These are phyloP conservation scores for Seminavis robusta DNA, from an alignment of 108 stramenopile species.

Conservation along the genomic window DNA sequence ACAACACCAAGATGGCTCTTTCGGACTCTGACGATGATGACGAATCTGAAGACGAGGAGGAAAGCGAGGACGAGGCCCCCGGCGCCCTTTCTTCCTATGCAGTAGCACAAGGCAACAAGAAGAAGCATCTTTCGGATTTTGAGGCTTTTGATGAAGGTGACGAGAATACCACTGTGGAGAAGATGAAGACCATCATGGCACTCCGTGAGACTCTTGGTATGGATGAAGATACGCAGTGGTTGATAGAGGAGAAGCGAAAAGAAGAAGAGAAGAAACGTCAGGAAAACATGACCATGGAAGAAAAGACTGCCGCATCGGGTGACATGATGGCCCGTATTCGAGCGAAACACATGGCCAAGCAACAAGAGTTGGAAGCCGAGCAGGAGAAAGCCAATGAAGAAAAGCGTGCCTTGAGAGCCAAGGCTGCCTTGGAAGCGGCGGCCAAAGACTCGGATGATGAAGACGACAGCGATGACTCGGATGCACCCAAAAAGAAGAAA, in stretches of 20 bases:
- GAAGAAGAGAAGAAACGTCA: constrained; percentile 1
- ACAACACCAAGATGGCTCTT: too few relatives aligned
- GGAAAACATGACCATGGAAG: constrained; percentile 11
- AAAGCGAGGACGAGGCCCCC: constrained; percentile 1
- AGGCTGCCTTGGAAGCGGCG: too few relatives aligned
- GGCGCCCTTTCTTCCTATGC: constrained; percentile 1
- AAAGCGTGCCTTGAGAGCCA: too few relatives aligned
- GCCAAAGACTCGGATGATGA: too few relatives aligned
- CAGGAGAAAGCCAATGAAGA: too few relatives aligned
- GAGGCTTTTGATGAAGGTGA: constrained; percentile 18
- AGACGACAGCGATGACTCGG: too few relatives aligned
- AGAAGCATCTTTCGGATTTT: not conserved
- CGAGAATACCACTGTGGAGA: constrained; percentile 6
- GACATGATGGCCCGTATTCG: constrained; percentile 12
- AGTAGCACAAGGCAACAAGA: not conserved
- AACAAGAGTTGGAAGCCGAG: not conserved
- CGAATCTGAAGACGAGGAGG: not conserved
- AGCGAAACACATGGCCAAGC: constrained; percentile 2
- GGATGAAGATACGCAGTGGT: constrained; percentile 3
- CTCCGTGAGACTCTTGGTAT: constrained; percentile 11
- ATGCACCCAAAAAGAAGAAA: not conserved
- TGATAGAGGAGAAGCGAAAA: constrained; percentile 4
- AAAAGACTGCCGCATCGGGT: constrained; percentile 2
- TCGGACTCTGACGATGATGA: not conserved
- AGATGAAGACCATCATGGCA: constrained; percentile 3